Evolutionary conservation across 2,329 filamentous ascomycete species (phyloP).

Genomic region (Paecilomyces sp.): DNA sequence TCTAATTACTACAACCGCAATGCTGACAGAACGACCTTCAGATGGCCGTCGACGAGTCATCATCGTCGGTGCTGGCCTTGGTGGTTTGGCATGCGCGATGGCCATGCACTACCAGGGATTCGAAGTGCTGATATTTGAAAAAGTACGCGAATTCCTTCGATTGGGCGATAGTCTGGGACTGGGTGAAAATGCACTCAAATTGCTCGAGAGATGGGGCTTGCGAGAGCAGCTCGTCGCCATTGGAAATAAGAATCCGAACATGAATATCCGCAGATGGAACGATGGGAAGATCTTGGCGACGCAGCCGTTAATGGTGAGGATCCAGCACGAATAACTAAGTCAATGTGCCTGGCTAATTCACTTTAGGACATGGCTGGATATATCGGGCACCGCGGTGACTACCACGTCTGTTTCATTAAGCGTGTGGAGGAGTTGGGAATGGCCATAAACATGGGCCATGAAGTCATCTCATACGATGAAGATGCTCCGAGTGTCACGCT

Average conservation of each 20-base stretch:
- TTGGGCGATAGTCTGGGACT: conserved; percentile 6
- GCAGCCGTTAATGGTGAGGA: conserved; percentile 5
- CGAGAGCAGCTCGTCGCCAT: conserved; percentile 5
- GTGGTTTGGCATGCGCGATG: conserved; percentile 26
- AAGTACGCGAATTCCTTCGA: conserved; percentile 7
- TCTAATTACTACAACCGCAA: neutral
- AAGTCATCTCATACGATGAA: conserved; percentile 5
- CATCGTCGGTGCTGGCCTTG: conserved; percentile 44
- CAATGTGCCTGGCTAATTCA: neutral
- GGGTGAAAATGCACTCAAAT: conserved; percentile 6
- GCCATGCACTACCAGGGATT: conserved; percentile 5
- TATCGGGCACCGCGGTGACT: conserved; percentile 7
- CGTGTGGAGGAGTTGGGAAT: conserved; percentile 3
- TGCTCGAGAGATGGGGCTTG: conserved; percentile 5
- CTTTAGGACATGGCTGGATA: conserved; percentile 3
- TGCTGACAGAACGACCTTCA: neutral
- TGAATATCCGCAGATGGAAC: conserved; percentile 6
- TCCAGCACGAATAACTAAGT: neutral
- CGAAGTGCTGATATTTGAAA: conserved; percentile 6
- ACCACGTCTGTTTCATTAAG: conserved; percentile 4
- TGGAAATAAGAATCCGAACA: conserved; percentile 4
- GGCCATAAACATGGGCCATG: conserved; percentile 5
- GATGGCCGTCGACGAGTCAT: conserved; percentile 28
- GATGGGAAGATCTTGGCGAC: conserved; percentile 5
- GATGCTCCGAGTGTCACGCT: conserved; percentile 12